These are phyloP conservation scores for Albizia julibrissin DNA, from an alignment of 306 rosid genomes.

Conservation along the genomic window DNA sequence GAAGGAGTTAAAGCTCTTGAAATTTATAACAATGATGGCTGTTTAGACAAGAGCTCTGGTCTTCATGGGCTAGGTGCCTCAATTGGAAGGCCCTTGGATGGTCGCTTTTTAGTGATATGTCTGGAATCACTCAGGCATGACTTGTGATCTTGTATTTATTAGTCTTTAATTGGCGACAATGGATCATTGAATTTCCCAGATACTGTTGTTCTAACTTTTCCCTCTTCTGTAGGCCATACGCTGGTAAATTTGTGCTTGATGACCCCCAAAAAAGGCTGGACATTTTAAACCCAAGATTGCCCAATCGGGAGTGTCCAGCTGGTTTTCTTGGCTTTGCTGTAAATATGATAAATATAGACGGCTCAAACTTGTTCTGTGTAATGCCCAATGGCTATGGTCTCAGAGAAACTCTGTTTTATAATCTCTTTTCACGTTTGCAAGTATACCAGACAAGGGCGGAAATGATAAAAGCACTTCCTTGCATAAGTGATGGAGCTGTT, in stretches of 20 bases:
- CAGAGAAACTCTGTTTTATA: constrained; percentile 74
- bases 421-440: constrained; percentile 80
- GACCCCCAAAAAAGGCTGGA: constrained; percentile 79
- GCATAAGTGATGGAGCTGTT: constrained; percentile 81
- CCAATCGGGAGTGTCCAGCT: constrained; percentile 71
- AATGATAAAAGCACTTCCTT: constrained; percentile 76
- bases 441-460: constrained; percentile 80
- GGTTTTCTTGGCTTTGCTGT: constrained; percentile 92
- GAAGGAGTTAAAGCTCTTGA: constrained; percentile 84
- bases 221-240: constrained; percentile 57
- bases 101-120: constrained; percentile 71
- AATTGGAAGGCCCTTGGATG: constrained; percentile 73
- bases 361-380: constrained; percentile 53
- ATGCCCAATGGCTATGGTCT: constrained; percentile 75
- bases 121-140: constrained; percentile 75
- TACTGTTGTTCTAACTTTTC: neutral
- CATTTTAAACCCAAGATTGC: constrained; percentile 75
- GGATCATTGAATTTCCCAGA: constrained; percentile 28
- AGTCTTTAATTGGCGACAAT: constrained; percentile 27
- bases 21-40: constrained; percentile 63
- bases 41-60: constrained; percentile 56
- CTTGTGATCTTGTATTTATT: constrained; percentile 32
- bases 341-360: constrained; percentile 72
- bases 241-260: constrained; percentile 60
- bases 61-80: constrained; percentile 72